These are phyloP conservation scores for Zizania latifolia DNA, from an alignment of 176 grass and related monocot genomes.

Conservation along the genomic window DNA sequence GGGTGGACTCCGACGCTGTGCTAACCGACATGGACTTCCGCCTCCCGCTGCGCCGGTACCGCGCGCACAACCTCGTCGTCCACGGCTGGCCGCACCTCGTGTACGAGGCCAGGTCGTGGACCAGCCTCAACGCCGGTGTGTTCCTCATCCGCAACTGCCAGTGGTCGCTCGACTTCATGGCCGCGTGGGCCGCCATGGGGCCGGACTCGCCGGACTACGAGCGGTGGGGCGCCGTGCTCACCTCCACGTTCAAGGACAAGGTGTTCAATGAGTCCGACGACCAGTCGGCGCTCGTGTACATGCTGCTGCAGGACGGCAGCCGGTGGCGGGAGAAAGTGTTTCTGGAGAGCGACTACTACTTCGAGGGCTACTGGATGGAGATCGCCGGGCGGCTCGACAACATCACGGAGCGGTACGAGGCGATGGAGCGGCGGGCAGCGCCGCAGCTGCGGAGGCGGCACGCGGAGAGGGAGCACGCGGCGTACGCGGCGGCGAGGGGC, in stretches of 20 bases:
- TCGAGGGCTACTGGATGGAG: constrained; percentile 90
- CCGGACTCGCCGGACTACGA: constrained; percentile 46
- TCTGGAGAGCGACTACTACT: constrained; percentile 66
- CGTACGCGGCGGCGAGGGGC: constrained; percentile 35
- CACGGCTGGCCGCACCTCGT: constrained; percentile 71
- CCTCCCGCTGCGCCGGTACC: constrained; percentile 49
- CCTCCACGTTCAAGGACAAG: constrained; percentile 62
- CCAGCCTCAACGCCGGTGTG: constrained; percentile 87
- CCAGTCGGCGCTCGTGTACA: constrained; percentile 79
- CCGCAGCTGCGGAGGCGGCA: constrained; percentile 42
- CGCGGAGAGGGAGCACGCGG: constrained; percentile 40
- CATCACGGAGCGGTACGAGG: constrained; percentile 48
- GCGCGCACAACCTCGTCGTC: constrained; percentile 62
- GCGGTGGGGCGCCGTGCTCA: constrained; percentile 51
- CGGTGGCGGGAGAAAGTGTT: constrained; percentile 63
- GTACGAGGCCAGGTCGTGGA: constrained; percentile 48
- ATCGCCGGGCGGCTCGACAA: constrained; percentile 57
- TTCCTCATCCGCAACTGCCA: constrained; percentile 97
- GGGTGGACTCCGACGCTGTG: constrained; percentile 93
- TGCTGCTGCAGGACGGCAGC: constrained; percentile 43
- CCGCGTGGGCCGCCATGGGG: constrained; percentile 53
- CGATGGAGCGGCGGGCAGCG: constrained; percentile 38
- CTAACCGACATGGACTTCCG: constrained; percentile 96
- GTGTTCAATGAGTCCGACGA: constrained; percentile 72
- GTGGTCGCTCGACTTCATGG: constrained; percentile 94